A percentile compares a stretch with the other conserved stretches of the same genome.
Conservation (phyloP, 345 rosid genomes). For the Camelina neglecta region DNA sequence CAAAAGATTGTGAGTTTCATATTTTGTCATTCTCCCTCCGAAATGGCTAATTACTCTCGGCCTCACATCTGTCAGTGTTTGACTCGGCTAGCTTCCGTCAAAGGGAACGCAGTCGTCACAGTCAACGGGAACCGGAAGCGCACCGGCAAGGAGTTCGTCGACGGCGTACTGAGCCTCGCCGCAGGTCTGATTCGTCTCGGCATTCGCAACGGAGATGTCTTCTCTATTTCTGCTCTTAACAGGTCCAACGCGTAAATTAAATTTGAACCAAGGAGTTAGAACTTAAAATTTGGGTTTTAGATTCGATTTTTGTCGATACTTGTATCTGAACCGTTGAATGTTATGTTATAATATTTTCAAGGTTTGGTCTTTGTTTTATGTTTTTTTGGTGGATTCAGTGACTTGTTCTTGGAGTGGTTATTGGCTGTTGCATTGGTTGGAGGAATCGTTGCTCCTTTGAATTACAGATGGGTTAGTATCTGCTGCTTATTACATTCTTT, state of each 20-base stretch:
- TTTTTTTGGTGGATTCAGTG: slow-evolving; percentile 49
- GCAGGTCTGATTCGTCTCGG: slow-evolving; percentile 56
- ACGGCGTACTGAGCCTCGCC: slow-evolving; percentile 56
- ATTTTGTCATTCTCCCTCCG: neutral
- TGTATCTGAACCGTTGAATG: neutral
- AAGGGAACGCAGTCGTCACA: slow-evolving; percentile 51
- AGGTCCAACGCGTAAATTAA: slow-evolving; percentile 48
- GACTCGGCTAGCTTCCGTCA: slow-evolving; percentile 55
- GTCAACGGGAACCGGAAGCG: slow-evolving; percentile 52
- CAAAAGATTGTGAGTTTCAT: neutral
- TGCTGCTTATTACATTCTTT: neutral
- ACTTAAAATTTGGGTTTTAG: neutral
- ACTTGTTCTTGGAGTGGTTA: slow-evolving; percentile 76
- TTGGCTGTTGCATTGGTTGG: slow-evolving; percentile 80
- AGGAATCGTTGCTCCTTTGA: slow-evolving; percentile 79
- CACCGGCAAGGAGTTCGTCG: slow-evolving; percentile 65
- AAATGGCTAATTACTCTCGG: slow-evolving; percentile 60
- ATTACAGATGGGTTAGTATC: slow-evolving; percentile 85
- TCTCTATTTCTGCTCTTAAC: slow-evolving; percentile 73
- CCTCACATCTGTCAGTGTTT: slow-evolving; percentile 80
- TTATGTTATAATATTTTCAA: neutral
- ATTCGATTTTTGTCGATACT: neutral
- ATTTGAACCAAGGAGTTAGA: neutral
- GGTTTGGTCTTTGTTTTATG: neutral
- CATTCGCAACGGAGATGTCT: slow-evolving; percentile 60